phyloP scores from a whole-genome alignment of 331 rosid species.

The Telfairia occidentalis region DNA sequence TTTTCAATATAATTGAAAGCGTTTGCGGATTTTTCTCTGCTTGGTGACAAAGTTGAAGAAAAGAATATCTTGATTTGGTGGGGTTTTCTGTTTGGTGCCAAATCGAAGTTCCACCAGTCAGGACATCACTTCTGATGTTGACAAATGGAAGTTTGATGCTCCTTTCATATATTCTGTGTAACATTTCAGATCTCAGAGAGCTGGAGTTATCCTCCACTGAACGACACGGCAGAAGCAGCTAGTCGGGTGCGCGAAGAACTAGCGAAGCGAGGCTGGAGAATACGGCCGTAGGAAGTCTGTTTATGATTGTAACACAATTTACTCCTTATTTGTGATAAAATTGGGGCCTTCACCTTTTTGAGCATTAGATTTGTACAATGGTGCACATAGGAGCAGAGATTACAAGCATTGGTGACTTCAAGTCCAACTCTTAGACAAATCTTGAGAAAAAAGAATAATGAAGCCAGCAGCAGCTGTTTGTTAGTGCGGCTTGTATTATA shows the following conservation, averaged over 20 bases:
- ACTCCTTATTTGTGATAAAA: neutral
- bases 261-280: constrained; percentile 81
- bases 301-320: constrained; percentile 3
- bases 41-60: neutral
- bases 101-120: neutral
- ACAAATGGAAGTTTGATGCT: neutral
- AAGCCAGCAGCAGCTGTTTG: constrained; percentile 18
- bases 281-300: constrained; percentile 39
- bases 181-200: constrained; percentile 68
- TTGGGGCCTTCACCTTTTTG: neutral
- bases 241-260: constrained; percentile 55
- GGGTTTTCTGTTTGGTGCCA: neutral
- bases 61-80: neutral
- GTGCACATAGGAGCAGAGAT: constrained; percentile 29
- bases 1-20: neutral
- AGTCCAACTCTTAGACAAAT: constrained; percentile 22
- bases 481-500: constrained; percentile 22
- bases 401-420: constrained; percentile 4
- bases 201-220: constrained; percentile 96
- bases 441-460: constrained; percentile 20
- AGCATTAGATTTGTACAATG: constrained; percentile 21
- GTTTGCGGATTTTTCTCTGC: neutral
- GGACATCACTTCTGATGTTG: neutral
- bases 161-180: neutral
- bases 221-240: constrained; percentile 74